These are phyloP conservation scores for Talaromyces sp. DNA, from an alignment of 2,329 filamentous ascomycete genomes.

Conservation along the genomic window DNA sequence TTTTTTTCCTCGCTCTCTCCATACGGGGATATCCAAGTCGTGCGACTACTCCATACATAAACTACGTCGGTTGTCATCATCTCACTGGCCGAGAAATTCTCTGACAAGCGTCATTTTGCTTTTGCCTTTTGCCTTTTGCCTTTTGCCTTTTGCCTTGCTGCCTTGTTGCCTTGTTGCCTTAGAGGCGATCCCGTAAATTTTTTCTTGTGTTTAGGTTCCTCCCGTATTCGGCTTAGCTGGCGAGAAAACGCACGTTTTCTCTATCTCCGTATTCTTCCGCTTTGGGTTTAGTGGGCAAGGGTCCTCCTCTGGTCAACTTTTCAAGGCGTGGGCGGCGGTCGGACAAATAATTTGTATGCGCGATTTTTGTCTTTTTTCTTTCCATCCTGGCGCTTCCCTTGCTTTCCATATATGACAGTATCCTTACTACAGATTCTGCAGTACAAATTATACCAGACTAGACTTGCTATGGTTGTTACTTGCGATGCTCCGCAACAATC, in stretches of 20 bases:
- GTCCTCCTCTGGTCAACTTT: slow-evolving; percentile 2
- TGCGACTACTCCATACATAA: not conserved
- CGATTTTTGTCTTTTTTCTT: slow-evolving; percentile 18
- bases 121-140: too few relatives aligned
- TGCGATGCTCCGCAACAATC: not conserved
- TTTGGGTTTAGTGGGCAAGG: not conserved
- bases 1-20: not conserved
- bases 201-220: not conserved
- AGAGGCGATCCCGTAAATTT: not conserved
- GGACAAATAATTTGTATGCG: slow-evolving; percentile 21
- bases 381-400: not conserved
- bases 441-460: slow-evolving; percentile 1
- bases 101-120: not conserved
- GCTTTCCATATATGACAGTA: not conserved
- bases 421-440: not conserved
- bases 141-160: too few relatives aligned
- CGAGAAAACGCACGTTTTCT: not conserved
- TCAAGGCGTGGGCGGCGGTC: slow-evolving; percentile 17
- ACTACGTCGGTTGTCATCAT: not conserved
- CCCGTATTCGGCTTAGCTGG: not conserved
- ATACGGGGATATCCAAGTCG: not conserved
- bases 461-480: slow-evolving; percentile 1
- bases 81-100: not conserved
- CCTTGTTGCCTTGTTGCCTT: not conserved
- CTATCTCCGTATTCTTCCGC: not conserved